Conservation (phyloP, 257 asterid genomes). For the Gynochthodes officinalis region DNA sequence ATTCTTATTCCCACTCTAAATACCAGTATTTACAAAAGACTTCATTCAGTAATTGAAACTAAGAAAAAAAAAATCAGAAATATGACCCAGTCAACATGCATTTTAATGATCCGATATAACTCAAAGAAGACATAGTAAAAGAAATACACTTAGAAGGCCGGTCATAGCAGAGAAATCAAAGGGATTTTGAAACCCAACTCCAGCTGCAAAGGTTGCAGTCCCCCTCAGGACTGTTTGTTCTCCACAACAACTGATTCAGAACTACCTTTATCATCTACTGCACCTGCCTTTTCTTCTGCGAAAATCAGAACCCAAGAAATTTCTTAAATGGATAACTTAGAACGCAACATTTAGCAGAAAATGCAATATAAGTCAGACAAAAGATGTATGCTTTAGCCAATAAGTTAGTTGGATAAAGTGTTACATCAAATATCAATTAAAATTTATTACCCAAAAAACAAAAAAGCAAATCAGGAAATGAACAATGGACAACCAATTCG, state of each 20-base stretch:
- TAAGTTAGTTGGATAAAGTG: too few species aligned
- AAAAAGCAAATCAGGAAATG: too few species aligned
- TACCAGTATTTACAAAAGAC: neutral
- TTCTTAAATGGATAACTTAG: neutral
- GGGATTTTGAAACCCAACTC: slow-evolving; percentile 58
- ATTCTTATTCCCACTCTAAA: too few species aligned
- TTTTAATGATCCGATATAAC: slow-evolving; percentile 1
- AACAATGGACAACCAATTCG: neutral
- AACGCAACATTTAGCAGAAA: neutral
- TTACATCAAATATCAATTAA: too few species aligned
- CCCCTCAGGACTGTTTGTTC: slow-evolving; percentile 46
- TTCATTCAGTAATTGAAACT: neutral
- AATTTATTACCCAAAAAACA: too few species aligned
- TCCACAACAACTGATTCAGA: slow-evolving; percentile 34
- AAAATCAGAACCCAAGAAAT: too few species aligned
- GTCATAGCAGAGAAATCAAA: slow-evolving; percentile 85
- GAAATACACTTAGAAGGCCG: slow-evolving; percentile 71
- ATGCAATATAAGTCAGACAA: neutral
- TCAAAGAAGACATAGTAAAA: neutral
- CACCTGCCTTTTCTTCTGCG: slow-evolving; percentile 52
- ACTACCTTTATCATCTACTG: slow-evolving; percentile 34
- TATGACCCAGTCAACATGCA: neutral
- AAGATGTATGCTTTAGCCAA: too few species aligned
- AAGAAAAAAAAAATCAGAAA: too few species aligned
- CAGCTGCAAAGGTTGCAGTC: slow-evolving; percentile 38